A percentile compares a stretch with the other conserved stretches of the same genome.
phyloP scores from a whole-genome alignment of 1,284 basidiomycete species.

The Fomitopsis schrenkii region DNA sequence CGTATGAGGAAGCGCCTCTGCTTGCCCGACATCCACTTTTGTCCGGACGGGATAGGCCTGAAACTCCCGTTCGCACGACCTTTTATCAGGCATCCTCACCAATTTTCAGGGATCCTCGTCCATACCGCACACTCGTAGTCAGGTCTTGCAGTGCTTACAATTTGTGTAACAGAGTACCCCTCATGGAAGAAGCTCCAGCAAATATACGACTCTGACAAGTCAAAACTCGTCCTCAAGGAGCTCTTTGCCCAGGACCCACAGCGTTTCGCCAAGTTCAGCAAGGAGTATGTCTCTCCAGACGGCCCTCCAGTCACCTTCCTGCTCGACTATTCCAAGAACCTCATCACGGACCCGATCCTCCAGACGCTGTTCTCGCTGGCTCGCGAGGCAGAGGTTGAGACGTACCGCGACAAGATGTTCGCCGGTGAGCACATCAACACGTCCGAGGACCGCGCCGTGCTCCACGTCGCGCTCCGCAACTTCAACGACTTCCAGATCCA shows the following conservation, averaged over 20 bases:
- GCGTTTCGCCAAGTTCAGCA: slow-evolving; percentile 86
- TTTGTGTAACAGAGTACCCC: slow-evolving; percentile 60
- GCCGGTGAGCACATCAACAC: slow-evolving; percentile 97
- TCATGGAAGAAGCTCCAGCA: slow-evolving; percentile 91
- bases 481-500: slow-evolving; percentile 72
- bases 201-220: slow-evolving; percentile 75
- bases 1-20: too few relatives aligned
- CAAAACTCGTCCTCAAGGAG: slow-evolving; percentile 82
- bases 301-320: slow-evolving; percentile 78
- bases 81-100: too few relatives aligned
- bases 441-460: slow-evolving; percentile 93
- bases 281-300: slow-evolving; percentile 66
- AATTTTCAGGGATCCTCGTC: too few relatives aligned
- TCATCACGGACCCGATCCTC: slow-evolving; percentile 87
- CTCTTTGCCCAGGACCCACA: slow-evolving; percentile 87
- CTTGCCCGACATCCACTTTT: too few relatives aligned
- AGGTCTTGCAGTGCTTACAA: neutral
- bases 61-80: too few relatives aligned
- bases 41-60: too few relatives aligned
- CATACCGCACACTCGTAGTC: too few relatives aligned
- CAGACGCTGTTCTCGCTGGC: slow-evolving; percentile 76
- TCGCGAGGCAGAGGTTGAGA: slow-evolving; percentile 84
- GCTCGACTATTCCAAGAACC: slow-evolving; percentile 96
- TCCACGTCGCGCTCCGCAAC: slow-evolving; percentile 94
- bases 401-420: slow-evolving; percentile 91